A percentile compares a stretch with the other conserved stretches of the same genome.
phyloP scores from a whole-genome alignment of 306 rosid species.

The Sesbania bispinosa region DNA sequence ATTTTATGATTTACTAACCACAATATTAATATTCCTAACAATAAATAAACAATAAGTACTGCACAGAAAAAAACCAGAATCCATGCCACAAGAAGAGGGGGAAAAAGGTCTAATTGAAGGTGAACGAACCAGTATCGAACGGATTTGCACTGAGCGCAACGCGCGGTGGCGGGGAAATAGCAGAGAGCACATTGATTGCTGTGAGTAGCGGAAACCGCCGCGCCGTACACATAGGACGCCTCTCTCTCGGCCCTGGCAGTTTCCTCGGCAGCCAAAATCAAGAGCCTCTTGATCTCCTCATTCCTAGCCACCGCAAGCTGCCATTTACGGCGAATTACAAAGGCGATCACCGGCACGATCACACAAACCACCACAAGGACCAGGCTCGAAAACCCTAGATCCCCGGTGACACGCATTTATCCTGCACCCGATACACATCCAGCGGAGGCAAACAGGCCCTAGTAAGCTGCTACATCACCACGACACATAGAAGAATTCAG shows the following conservation, averaged over 20 bases:
- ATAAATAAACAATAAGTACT: neutral
- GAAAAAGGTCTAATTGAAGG: neutral
- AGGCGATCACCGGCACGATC: constrained; percentile 48
- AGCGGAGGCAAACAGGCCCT: constrained; percentile 32
- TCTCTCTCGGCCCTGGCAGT: constrained; percentile 74
- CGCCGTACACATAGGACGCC: constrained; percentile 38
- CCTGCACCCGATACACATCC: constrained; percentile 57
- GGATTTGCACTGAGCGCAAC: constrained; percentile 79
- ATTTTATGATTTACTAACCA: neutral
- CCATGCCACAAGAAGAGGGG: neutral
- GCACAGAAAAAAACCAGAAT: neutral
- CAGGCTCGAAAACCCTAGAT: constrained; percentile 80
- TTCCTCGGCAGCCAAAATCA: constrained; percentile 73
- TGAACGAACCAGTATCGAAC: constrained; percentile 80
- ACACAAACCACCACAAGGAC: constrained; percentile 49
- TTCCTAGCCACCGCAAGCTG: constrained; percentile 50
- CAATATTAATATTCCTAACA: neutral
- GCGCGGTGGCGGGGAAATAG: constrained; percentile 65
- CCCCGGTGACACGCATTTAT: constrained; percentile 77
- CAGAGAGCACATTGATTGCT: constrained; percentile 69
- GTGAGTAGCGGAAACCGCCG: neutral
- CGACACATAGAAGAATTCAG: constrained; percentile 45
- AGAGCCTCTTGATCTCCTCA: constrained; percentile 78
- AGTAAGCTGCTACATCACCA: constrained; percentile 40
- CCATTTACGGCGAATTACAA: constrained; percentile 66